phyloP scores from a whole-genome alignment of 495 filamentous ascomycete genomes.

The Neurospora terricola region DNA sequence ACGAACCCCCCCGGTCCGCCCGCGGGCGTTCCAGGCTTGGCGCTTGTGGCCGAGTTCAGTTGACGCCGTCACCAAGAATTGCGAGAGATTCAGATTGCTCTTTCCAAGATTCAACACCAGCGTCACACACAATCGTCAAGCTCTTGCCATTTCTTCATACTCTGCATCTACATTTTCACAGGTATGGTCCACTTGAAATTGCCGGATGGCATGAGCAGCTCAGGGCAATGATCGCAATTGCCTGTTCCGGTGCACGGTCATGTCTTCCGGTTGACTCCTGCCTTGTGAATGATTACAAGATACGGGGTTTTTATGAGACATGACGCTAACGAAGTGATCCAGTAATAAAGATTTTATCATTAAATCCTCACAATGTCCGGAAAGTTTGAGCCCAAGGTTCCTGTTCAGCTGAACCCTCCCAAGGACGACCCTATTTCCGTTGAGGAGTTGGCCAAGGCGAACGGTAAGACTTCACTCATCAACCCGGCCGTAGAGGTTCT shows the following conservation, averaged over 20 bases:
- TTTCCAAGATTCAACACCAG: neutral
- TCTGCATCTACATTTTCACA: neutral
- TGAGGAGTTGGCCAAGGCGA: constrained; percentile 67
- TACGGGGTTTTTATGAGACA: neutral
- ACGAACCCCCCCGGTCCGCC: neutral
- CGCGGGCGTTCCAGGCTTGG: neutral
- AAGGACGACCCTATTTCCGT: constrained; percentile 74
- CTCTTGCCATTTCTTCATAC: neutral
- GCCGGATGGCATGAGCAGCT: neutral
- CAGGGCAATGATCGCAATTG: neutral
- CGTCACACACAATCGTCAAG: neutral
- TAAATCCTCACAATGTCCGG: constrained; percentile 38
- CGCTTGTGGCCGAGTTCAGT: neutral
- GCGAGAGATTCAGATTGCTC: neutral
- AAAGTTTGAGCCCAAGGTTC: constrained; percentile 76
- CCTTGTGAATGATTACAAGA: neutral
- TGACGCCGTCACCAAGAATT: neutral
- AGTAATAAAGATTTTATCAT: neutral
- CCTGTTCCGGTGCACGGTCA: neutral
- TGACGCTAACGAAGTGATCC: neutral
- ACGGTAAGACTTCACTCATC: constrained; percentile 48
- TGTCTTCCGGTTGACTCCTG: neutral
- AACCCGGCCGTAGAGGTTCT: neutral
- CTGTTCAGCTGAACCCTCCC: constrained; percentile 72
- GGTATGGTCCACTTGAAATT: neutral